These are phyloP conservation scores for Plenodomus lindquistii DNA, from an alignment of 2,329 filamentous ascomycete genomes.

Conservation along the genomic window DNA sequence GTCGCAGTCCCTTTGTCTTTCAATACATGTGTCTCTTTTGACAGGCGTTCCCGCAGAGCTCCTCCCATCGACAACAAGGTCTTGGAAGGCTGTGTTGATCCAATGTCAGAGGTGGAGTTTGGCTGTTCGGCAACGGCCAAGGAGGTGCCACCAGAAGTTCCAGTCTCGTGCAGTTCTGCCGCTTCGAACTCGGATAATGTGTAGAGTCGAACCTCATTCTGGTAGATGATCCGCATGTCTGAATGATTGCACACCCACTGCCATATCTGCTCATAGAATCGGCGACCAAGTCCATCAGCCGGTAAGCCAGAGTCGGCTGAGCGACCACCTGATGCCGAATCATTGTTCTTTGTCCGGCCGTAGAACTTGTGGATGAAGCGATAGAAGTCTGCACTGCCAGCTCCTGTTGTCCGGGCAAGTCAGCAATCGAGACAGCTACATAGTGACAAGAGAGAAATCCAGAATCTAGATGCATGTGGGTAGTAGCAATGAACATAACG, in stretches of 20 bases:
- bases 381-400: constrained; percentile 47
- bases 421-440: neutral
- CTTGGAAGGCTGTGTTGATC: constrained; percentile 11
- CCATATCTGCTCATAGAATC: constrained; percentile 60
- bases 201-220: constrained; percentile 41
- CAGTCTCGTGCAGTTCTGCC: constrained; percentile 25
- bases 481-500: neutral
- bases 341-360: constrained; percentile 15
- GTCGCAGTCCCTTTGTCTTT: neutral
- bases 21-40: constrained; percentile 7
- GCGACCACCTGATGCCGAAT: neutral
- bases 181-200: constrained; percentile 39
- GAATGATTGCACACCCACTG: constrained; percentile 59
- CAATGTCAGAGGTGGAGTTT: neutral
- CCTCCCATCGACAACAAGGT: constrained; percentile 17
- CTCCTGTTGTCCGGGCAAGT: constrained; percentile 32
- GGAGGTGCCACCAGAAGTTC: constrained; percentile 2
- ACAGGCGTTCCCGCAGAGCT: constrained; percentile 25
- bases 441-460: neutral
- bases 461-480: neutral
- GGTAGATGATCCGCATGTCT: constrained; percentile 58
- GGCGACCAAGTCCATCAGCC: constrained; percentile 26
- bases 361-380: constrained; percentile 46
- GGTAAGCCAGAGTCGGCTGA: neutral
- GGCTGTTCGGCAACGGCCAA: neutral